Conservation (phyloP, 2,329 filamentous ascomycete genomes). For the Epichloe sibirici region DNA sequence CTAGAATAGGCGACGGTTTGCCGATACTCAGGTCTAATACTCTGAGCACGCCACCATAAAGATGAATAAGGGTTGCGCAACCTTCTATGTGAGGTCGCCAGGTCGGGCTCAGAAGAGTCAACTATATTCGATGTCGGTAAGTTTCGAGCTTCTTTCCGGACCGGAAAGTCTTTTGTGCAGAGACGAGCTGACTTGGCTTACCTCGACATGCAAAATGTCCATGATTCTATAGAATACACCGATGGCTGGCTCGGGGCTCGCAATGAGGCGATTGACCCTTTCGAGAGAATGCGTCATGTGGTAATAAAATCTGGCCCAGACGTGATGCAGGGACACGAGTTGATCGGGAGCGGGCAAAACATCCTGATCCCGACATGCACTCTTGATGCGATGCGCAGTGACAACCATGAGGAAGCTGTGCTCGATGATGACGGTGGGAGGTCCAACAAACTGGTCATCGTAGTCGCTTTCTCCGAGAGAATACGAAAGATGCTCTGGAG, state of each 20-base stretch:
- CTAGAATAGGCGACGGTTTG: conserved; percentile 2
- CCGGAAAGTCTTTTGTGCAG: too few relatives aligned
- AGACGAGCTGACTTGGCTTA: neutral
- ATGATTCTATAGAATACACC: conserved; percentile 5
- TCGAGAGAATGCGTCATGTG: conserved; percentile 4
- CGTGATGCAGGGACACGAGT: neutral
- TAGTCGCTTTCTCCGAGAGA: conserved; percentile 3
- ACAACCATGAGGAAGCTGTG: conserved; percentile 4
- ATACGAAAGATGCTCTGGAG: conserved; percentile 2
- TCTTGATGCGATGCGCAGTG: conserved; percentile 4
- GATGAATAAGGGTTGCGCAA: conserved; percentile 1
- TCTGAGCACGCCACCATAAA: conserved; percentile 2
- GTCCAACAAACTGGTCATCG: conserved; percentile 1
- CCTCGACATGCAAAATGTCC: conserved; percentile 6
- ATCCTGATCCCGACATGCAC: neutral
- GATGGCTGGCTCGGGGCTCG: neutral
- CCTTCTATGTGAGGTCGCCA: conserved; percentile 5
- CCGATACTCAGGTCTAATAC: conserved; percentile 3
- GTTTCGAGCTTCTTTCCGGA: too few relatives aligned
- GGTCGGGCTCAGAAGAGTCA: conserved; percentile 2
- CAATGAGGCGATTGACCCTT: conserved; percentile 1
- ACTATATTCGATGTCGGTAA: neutral
- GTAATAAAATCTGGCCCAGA: conserved; percentile 2
- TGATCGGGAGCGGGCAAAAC: conserved; percentile 2
- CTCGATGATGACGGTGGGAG: conserved; percentile 3